Conservation (phyloP, 495 filamentous ascomycete genomes). For the Penicillium diatomitis region DNA sequence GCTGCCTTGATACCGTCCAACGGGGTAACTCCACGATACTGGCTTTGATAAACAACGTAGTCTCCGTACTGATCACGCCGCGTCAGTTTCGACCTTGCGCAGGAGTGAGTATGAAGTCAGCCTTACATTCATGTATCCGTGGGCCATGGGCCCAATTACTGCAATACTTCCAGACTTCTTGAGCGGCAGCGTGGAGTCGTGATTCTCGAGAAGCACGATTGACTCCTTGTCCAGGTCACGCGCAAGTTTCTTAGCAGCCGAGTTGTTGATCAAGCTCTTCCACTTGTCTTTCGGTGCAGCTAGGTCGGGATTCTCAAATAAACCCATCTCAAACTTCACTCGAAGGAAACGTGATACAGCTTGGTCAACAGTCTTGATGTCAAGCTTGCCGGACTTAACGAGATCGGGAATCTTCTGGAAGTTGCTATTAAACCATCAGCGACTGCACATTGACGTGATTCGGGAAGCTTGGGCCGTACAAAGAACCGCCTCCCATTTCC, state of each 20-base stretch:
- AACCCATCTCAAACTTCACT: constrained; percentile 55
- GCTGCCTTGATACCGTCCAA: constrained; percentile 55
- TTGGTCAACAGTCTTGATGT: constrained; percentile 47
- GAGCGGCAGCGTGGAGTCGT: constrained; percentile 50
- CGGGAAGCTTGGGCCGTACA: constrained; percentile 15
- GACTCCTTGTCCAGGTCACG: constrained; percentile 55
- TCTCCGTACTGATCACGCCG: constrained; percentile 47
- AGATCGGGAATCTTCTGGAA: constrained; percentile 57
- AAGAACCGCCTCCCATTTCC: constrained; percentile 70
- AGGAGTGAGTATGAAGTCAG: neutral
- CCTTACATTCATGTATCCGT: constrained; percentile 59
- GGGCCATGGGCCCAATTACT: constrained; percentile 67
- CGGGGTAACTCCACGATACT: constrained; percentile 55
- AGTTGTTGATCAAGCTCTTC: constrained; percentile 47
- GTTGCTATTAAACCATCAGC: constrained; percentile 31
- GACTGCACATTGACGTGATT: neutral
- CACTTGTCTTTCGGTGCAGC: constrained; percentile 44
- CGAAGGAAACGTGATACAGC: constrained; percentile 53
- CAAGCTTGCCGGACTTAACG: constrained; percentile 47
- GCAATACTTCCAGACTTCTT: constrained; percentile 52
- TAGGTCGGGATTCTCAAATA: constrained; percentile 59
- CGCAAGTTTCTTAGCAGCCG: constrained; percentile 45
- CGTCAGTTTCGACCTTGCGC: neutral
- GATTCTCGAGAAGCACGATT: constrained; percentile 63
- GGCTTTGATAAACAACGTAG: constrained; percentile 53